Base-by-base conservation (phyloP, 2,329 filamentous ascomycete species). In the Microdochium paspali region DNA sequence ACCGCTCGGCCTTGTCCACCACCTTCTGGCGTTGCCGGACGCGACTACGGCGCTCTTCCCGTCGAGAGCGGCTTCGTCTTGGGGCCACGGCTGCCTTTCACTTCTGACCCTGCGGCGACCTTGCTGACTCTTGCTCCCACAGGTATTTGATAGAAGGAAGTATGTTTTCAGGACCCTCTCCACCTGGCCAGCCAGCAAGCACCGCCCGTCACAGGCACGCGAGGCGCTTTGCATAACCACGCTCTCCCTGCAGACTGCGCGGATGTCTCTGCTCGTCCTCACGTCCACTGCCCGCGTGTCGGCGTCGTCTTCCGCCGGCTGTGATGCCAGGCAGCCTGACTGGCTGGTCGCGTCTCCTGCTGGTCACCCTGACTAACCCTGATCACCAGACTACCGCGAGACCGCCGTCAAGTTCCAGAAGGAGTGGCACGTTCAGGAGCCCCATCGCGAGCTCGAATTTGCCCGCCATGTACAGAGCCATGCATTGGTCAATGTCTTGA, bases 391-490 rank as follows among this genome's bases (percentile, higher is more conserved):
- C 69, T 84, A 82, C 69, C 75, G 76, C 66, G 80, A 84, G 63
- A 82, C 80, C 40, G 80, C 80, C 47, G 75, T 78, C 66, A 82
- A 81, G 61, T 77, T 84, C 56, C 79, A 83, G 59, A 82, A 83
- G 62, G 80, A 84, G 68, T 84, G 80, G 80, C 74, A 80, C 64
- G 68, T 81, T 54, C 69, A 73, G 58, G 71, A 78, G 64, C 80
- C 80, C 56, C 78, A 83, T 61, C 73, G 74, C 58, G 70, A 81
- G 51, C 77, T 84, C 52, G 70, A 75, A 51, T 84, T 84, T 64
- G 80, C 80, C 61, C 76, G 73, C 58, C 74, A 83, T 66, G 79
- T 84, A 64, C 75, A 80, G 64, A 76, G 73, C 56, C 79, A 82
- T 66, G 79, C 80, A 55, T 69, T 84, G 59, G 77, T 84, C 49